A percentile compares a stretch with the other conserved stretches of the same genome.
phyloP scores from a whole-genome alignment of 2,329 filamentous ascomycete genomes.

The Aspergillus pseudonomiae region DNA sequence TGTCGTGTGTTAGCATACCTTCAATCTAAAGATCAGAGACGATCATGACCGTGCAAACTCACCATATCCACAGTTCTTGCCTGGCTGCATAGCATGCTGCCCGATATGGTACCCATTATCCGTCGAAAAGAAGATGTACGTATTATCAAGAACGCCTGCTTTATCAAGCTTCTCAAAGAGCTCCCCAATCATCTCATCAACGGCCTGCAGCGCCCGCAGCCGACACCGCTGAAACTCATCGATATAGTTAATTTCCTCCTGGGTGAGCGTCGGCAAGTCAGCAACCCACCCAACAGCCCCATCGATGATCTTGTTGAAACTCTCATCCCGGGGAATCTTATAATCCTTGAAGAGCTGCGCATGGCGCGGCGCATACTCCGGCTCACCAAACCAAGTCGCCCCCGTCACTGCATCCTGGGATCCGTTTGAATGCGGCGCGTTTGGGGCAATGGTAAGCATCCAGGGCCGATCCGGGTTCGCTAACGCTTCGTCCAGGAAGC shows the following conservation, averaged over 20 bases:
- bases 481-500: conserved; percentile 63
- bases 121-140: conserved; percentile 62
- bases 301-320: conserved; percentile 63
- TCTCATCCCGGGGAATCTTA: conserved; percentile 61
- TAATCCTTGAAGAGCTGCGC: conserved; percentile 61
- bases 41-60: conserved; percentile 27
- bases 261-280: conserved; percentile 46
- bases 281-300: conserved; percentile 49
- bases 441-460: conserved; percentile 66
- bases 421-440: conserved; percentile 63
- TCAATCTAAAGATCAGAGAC: no score
- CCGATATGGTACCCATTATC: conserved; percentile 64
- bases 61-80: conserved; percentile 61
- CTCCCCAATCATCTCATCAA: conserved; percentile 56
- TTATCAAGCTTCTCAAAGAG: conserved; percentile 47
- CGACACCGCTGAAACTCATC: conserved; percentile 55
- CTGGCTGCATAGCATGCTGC: conserved; percentile 60
- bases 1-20: conserved; percentile 8
- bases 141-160: conserved; percentile 50
- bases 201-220: conserved; percentile 54
- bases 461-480: conserved; percentile 57
- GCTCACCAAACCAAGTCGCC: conserved; percentile 29
- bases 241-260: conserved; percentile 52
- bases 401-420: conserved; percentile 18
- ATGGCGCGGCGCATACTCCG: conserved; percentile 55